These are phyloP conservation scores for Chara braunii DNA, from an alignment of 139 green algal genomes.

Conservation along the genomic window DNA sequence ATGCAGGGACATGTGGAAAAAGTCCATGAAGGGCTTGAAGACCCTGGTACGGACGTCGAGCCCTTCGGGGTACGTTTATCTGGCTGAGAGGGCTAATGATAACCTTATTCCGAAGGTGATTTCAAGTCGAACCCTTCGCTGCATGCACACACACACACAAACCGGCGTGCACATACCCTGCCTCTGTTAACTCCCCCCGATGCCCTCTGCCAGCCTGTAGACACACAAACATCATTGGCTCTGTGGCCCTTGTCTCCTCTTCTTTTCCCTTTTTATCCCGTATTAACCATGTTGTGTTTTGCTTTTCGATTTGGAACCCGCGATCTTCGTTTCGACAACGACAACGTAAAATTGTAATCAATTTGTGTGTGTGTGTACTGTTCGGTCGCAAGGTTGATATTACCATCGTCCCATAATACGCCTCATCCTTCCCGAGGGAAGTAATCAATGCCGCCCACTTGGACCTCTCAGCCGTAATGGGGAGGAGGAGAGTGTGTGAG, in stretches of 20 bases:
- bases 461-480: no score
- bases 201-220: no score
- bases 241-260: not conserved
- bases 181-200: not conserved
- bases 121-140: not conserved
- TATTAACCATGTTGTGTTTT: not conserved
- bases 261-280: conserved; percentile 1
- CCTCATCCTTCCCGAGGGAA: no score
- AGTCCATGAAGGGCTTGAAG: conserved; percentile 56
- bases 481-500: no score
- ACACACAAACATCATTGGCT: not conserved
- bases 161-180: not conserved
- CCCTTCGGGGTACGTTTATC: conserved; percentile 37
- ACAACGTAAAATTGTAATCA: no score
- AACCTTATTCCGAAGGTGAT: conserved; percentile 27
- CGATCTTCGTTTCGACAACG: no score
- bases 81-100: conserved; percentile 41
- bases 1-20: conserved; percentile 52
- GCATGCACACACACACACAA: no score
- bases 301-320: no score
- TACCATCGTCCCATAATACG: no score
- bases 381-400: no score
- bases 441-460: no score
- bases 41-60: conserved; percentile 41
- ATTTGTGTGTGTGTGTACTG: no score